Evolutionary conservation across 768 basidiomycete species (phyloP), one percentile per base, ranked within the genome.

Genomic region (Suillus placidus): DNA sequence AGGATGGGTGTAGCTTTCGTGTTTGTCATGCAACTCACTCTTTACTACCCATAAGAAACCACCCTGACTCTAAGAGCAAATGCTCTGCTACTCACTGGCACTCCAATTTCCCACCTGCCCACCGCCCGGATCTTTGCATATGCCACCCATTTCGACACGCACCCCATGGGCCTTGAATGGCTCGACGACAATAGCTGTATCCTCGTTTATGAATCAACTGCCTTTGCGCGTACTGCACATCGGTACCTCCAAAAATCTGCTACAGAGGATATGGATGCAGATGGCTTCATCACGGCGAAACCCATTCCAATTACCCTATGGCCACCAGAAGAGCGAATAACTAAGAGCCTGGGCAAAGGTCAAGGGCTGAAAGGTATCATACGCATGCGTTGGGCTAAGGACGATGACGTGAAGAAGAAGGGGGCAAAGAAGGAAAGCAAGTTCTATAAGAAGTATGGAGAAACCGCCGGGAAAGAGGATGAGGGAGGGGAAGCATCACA

Each of bases 121-220:
- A 95, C 93, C 4, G 81, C 86, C 3, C 85, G 90, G 45, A 82
- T 95, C 62, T 94, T 94, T 72, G 92, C 89, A 0, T 95, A 94
- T 70, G 88, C 88, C 38, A 90, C 87, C 2, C 89, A 94, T 69
- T 93, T 91, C 71, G 89, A 91, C 56, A 82, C 87, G 0, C 81
- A 84, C 23, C 93, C 93, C 0, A 83, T 92, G 67, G 93, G 84
- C 9, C 79, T 95, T 9, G 93, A 95, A 78, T 95, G 93, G 93
- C 84, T 95, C 23, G 88, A 93, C 74, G 93, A 95, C 77, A 88
- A 80, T 30, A 93, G 90, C 32, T 94, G 92, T 70, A 84, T 95
- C 4, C 80, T 94, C 60, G 89, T 95, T 51, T 95, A 93, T 72
- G 77, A 83, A 37, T 82, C 85, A 45, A 85, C 82, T 60, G 66